Conservation (phyloP, 164 flowering plant species). For the Annona cherimola region DNA sequence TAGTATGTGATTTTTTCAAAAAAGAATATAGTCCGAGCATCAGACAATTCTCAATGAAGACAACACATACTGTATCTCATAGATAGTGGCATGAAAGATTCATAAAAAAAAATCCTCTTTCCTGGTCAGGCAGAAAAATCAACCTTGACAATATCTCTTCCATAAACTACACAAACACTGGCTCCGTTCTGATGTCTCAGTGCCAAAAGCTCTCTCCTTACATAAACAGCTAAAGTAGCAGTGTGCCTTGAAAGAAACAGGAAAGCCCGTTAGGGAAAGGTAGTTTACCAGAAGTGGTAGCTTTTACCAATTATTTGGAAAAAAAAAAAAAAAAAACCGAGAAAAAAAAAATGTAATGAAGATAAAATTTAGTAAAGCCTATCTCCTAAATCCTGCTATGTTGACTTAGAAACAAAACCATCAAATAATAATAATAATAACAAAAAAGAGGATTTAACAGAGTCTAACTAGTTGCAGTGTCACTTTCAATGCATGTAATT, state of each 20-base stretch:
- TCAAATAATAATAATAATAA: too few relatives aligned
- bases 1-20: too few relatives aligned
- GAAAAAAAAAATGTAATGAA: too few relatives aligned
- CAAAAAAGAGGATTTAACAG: too few relatives aligned
- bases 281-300: too few relatives aligned
- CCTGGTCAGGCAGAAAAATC: conserved; percentile 4
- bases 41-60: neutral
- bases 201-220: conserved; percentile 44
- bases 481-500: too few relatives aligned
- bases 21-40: neutral
- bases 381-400: too few relatives aligned
- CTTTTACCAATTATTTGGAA: too few relatives aligned
- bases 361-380: too few relatives aligned
- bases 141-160: conserved; percentile 45
- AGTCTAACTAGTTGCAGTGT: too few relatives aligned
- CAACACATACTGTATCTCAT: neutral
- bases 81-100: neutral
- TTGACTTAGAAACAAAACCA: too few relatives aligned
- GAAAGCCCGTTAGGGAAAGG: neutral
- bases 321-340: too few relatives aligned
- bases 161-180: conserved; percentile 59
- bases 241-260: conserved; percentile 48
- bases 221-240: conserved; percentile 46
- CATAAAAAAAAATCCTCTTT: neutral
- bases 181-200: conserved; percentile 71